These are phyloP conservation scores for Trichosphaerium sp. DNA, from an alignment of 78 protist species.

Conservation along the genomic window DNA sequence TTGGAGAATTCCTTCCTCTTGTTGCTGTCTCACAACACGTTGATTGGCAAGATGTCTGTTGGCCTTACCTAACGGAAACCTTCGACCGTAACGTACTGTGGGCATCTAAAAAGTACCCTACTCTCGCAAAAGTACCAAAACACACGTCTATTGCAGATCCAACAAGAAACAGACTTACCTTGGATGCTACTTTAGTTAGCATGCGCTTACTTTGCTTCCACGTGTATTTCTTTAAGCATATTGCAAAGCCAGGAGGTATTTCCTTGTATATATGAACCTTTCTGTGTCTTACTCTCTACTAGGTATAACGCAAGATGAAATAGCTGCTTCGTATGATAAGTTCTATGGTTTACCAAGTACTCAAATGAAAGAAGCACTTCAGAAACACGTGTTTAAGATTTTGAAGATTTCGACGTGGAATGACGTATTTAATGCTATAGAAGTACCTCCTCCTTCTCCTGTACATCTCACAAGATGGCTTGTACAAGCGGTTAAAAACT, in stretches of 20 bases:
- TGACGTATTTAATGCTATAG: neutral
- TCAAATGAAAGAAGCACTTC: neutral
- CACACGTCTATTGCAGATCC: neutral
- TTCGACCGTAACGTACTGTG: constrained; percentile 10
- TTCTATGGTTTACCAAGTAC: neutral
- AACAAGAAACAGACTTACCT: no score
- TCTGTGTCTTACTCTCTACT: no score
- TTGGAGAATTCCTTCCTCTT: neutral
- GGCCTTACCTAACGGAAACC: neutral
- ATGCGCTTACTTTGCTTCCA: neutral
- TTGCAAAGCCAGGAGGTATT: neutral
- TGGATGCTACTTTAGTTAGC: no score
- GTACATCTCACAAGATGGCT: neutral
- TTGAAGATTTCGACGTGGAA: neutral
- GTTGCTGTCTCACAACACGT: neutral
- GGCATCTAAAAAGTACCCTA: neutral
- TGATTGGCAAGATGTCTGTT: neutral
- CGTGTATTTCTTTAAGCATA: neutral
- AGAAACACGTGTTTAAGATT: neutral
- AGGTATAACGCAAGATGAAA: neutral
- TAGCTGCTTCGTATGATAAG: neutral
- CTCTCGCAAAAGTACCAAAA: neutral
- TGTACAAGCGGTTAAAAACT: neutral
- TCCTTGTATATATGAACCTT: neutral
- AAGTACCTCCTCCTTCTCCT: neutral